phyloP scores from a whole-genome alignment of 306 rosid genomes.

The Fragaria vesca region DNA sequence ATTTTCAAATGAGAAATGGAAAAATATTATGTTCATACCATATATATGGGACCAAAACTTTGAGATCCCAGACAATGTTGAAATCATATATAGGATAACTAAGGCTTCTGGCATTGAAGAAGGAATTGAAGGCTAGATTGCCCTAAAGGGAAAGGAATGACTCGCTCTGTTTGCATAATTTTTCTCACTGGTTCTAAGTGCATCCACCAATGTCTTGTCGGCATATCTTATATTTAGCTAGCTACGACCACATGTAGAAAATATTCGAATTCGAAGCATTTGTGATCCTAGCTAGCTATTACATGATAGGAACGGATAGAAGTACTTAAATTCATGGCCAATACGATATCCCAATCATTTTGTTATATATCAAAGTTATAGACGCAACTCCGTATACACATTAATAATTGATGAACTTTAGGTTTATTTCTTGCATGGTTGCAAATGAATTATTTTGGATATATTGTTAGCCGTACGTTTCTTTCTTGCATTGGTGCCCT shows the following conservation, averaged over 20 bases:
- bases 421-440: neutral
- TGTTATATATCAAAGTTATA: constrained; percentile 17
- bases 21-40: neutral
- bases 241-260: constrained; percentile 16
- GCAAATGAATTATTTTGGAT: neutral
- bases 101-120: constrained; percentile 7
- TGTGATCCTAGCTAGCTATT: neutral
- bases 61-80: neutral
- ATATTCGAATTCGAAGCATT: constrained; percentile 2
- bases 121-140: constrained; percentile 16
- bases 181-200: constrained; percentile 13
- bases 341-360: constrained; percentile 4
- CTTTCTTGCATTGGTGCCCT: constrained; percentile 10
- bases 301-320: constrained; percentile 1
- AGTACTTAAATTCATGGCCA: neutral
- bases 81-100: constrained; percentile 14
- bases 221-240: neutral
- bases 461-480: neutral
- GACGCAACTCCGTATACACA: constrained; percentile 20
- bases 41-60: neutral
- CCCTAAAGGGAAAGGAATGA: constrained; percentile 21
- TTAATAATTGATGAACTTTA: neutral
- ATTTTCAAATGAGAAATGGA: neutral
- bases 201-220: constrained; percentile 9
- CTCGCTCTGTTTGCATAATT: neutral